A percentile compares a stretch with the other conserved stretches of the same genome.
These are phyloP conservation scores for Aspergillus floridensis DNA, from an alignment of 2,329 filamentous ascomycete genomes.

Conservation along the genomic window DNA sequence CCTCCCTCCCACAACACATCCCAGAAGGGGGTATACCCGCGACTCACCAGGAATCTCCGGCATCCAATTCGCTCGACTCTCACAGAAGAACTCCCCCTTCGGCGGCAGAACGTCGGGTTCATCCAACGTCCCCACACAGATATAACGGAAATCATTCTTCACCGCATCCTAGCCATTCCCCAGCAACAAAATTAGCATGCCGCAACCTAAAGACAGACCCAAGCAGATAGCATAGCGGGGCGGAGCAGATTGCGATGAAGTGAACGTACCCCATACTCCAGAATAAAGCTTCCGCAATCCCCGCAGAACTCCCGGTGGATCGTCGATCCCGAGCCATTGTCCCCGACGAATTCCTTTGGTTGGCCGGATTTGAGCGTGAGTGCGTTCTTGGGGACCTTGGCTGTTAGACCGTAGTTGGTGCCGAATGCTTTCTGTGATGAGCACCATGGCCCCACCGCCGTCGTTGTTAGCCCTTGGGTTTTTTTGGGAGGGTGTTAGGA, in stretches of 20 bases:
- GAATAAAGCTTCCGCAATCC: constrained; percentile 51
- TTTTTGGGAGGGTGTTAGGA: neutral
- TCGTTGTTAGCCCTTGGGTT: neutral
- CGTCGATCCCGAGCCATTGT: constrained; percentile 50
- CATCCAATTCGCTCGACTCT: constrained; percentile 50
- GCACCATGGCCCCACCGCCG: neutral
- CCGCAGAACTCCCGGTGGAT: constrained; percentile 55
- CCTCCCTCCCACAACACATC: neutral
- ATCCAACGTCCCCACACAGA: constrained; percentile 52
- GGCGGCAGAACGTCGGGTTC: constrained; percentile 50
- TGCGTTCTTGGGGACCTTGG: constrained; percentile 48
- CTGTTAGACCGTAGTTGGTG: constrained; percentile 52
- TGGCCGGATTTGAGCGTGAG: constrained; percentile 42
- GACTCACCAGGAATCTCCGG: constrained; percentile 47
- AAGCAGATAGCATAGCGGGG: too few species aligned
- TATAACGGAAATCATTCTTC: constrained; percentile 40
- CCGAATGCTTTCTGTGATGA: constrained; percentile 49
- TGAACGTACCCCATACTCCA: constrained; percentile 55
- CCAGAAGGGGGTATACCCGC: neutral
- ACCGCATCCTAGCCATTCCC: constrained; percentile 25
- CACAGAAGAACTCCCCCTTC: constrained; percentile 58
- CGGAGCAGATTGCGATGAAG: too few species aligned
- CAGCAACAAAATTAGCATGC: neutral
- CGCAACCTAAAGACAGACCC: neutral
- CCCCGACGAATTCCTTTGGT: constrained; percentile 47